Conservation (phyloP, 2,329 filamentous ascomycete species). For the Cercospora nicotianae region DNA sequence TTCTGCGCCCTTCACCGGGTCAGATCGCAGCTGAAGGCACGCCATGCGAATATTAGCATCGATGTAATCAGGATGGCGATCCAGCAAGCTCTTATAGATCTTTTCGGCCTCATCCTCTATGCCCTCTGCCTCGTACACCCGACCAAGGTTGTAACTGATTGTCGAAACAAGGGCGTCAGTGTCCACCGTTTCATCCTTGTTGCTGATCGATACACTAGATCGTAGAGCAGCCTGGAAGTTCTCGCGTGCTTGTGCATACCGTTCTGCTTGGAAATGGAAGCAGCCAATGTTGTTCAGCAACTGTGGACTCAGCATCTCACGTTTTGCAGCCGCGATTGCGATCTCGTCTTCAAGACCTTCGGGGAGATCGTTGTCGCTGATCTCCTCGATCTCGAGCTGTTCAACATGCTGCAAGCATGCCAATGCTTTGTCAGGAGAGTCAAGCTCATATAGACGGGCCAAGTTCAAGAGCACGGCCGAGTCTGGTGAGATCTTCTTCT, state of each 20-base stretch:
- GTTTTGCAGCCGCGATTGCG: slow-evolving; percentile 53
- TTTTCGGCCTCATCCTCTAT: slow-evolving; percentile 79
- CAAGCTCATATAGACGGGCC: slow-evolving; percentile 82
- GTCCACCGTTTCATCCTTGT: slow-evolving; percentile 61
- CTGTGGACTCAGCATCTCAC: slow-evolving; percentile 81
- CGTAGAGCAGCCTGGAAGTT: slow-evolving; percentile 90
- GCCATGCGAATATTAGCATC: slow-evolving; percentile 86
- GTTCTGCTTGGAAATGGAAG: slow-evolving; percentile 87
- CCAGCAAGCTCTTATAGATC: slow-evolving; percentile 82
- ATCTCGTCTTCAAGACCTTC: slow-evolving; percentile 37
- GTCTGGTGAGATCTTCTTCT: slow-evolving; percentile 78
- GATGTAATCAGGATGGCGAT: slow-evolving; percentile 83
- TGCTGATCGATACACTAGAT: slow-evolving; percentile 78
- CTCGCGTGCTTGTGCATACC: slow-evolving; percentile 74
- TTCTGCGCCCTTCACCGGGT: slow-evolving; percentile 80
- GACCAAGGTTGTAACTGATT: slow-evolving; percentile 93
- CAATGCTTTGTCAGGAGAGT: slow-evolving; percentile 84
- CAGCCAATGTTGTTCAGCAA: slow-evolving; percentile 96
- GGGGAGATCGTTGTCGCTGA: slow-evolving; percentile 68
- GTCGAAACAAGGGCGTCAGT: slow-evolving; percentile 91
- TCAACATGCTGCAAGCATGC: slow-evolving; percentile 92
- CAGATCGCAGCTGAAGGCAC: slow-evolving; percentile 81
- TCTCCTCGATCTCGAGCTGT: slow-evolving; percentile 78
- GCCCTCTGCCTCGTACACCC: slow-evolving; percentile 85
- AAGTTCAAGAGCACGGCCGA: slow-evolving; percentile 87